Conservation (phyloP, 1,139 yeast species). For the Casaregolazyma lundiana region DNA sequence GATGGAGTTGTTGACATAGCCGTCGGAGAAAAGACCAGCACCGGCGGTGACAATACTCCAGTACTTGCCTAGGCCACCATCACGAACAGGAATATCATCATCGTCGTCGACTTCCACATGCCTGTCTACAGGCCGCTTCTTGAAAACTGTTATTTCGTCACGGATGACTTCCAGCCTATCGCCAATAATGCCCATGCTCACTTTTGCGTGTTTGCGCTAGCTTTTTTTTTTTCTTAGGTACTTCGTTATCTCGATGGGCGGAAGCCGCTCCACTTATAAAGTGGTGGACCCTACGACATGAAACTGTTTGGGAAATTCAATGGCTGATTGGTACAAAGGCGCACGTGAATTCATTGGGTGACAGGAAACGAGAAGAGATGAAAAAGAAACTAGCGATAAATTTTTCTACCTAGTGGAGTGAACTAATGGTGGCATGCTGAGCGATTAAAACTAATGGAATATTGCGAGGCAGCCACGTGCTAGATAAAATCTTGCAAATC, state of each 20-base stretch:
- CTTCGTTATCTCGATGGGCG: background rate
- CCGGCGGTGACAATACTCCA: conserved; percentile 86
- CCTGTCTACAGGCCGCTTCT: background rate
- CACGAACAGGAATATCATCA: background rate
- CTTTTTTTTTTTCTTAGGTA: background rate
- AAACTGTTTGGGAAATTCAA: background rate
- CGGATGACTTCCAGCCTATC: too few relatives aligned
- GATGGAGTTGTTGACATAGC: conserved; percentile 79
- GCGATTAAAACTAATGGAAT: too few relatives aligned
- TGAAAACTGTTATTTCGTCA: background rate
- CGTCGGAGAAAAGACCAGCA: conserved; percentile 86
- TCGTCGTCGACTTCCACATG: conserved; percentile 3
- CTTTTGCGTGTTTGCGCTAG: too few relatives aligned
- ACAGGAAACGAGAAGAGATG: background rate
- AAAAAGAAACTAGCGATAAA: background rate
- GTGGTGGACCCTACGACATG: background rate
- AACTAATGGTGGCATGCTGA: too few relatives aligned
- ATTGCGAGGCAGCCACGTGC: too few relatives aligned
- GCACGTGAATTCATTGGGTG: background rate
- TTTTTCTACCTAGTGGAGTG: too few relatives aligned
- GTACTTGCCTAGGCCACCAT: conserved; percentile 24
- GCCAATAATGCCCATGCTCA: too few relatives aligned
- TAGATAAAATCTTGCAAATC: too few relatives aligned
- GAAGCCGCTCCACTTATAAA: background rate
- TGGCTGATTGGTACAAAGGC: background rate